Evolutionary conservation across 1,284 basidiomycete genomes (phyloP), one percentile per base, ranked within the genome.

Genomic region (Schizopora paradoxa): DNA sequence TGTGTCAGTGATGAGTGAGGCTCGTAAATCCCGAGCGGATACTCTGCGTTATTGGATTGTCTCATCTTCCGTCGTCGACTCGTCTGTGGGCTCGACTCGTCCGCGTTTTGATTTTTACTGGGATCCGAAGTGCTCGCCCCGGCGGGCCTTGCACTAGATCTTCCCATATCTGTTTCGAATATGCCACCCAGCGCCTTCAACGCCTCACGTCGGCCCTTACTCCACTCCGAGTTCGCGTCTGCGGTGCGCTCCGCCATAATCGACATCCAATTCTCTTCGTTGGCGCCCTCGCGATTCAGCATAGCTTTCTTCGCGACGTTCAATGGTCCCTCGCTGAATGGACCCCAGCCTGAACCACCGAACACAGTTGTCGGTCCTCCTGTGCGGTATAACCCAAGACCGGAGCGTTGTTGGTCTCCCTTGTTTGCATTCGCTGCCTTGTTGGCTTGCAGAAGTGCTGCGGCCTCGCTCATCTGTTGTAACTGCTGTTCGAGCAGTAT

Each of bases 341-440:
- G 92, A 7, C 89, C 87, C 64, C 78, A 76, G 0, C 91, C 92
- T 13, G 74, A 74, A 0, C 77, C 76, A 22, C 87, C 91, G 56
- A 94, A 96, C 36, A 91, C 77, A 0, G 91, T 93, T 0, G 90
- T 91, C 0, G 88, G 84, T 0, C 89, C 90, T 1, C 90, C 89
- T 1, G 87, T 77, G 29, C 84, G 80, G 65, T 92, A 92, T 39
- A 91, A 75, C 6, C 76, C 77, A 28, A 68, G 68, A 14, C 67
- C 70, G 4, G 67, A 65, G 8, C 70, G 69, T 13, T 69, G 54
- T 46, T 62, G 57, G 28, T 52, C 59, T 35, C 61, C 55, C 56
- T 66, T 57, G 52, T 72, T 61, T 50, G 53, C 42, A 32, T 73
- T 63, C 43, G 56, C 65, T 47, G 70, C 69, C 14, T 59, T 64